Evolutionary conservation across 2,329 filamentous ascomycete genomes (phyloP), one percentile per base, ranked within the genome.

Genomic region (Aspergillus sp.): DNA sequence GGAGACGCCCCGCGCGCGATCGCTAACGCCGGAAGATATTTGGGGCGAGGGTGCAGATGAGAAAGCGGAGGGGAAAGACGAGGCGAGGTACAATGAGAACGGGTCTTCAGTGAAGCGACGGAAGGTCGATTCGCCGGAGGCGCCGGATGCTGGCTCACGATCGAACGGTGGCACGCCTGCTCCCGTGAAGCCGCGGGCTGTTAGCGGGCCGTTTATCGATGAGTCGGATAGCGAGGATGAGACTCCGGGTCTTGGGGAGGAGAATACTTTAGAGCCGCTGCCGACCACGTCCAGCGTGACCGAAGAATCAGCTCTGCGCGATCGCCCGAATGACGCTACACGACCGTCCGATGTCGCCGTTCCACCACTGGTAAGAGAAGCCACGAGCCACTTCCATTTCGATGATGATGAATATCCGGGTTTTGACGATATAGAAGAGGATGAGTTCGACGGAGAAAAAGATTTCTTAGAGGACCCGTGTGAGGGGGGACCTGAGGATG

Each of bases 371-470:
- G 83, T 75, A 71, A 79, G 67, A 77, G 78, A 70, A 76, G 77
- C 61, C 66, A 78, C 69, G 64, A 79, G 65, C 64, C 66, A 73
- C 54, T 61, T 70, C 64, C 66, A 73, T 55, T 61, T 70, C 53
- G 77, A 64, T 57, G 58, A 71, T 54, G 71, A 81, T 60, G 79
- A 81, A 47, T 79, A 76, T 71, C 73, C 70, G 55, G 77, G 77
- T 61, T 82, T 82, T 64, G 82, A 81, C 58, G 79, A 81, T 66
- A 71, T 87, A 61, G 85, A 88, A 61, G 82, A 85, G 16, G 78
- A 84, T 13, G 76, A 82, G 48, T 82, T 86, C 57, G 76, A 80
- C 61, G 86, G 36, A 21, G 55, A 86, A 36, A 85, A 88, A 63
- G 86, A 89, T 65, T 81, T 80, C 57, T 74, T 84, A 45, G 85